phyloP scores from a whole-genome alignment of 2,329 filamentous ascomycete species.

The Metarhizium sp. region DNA sequence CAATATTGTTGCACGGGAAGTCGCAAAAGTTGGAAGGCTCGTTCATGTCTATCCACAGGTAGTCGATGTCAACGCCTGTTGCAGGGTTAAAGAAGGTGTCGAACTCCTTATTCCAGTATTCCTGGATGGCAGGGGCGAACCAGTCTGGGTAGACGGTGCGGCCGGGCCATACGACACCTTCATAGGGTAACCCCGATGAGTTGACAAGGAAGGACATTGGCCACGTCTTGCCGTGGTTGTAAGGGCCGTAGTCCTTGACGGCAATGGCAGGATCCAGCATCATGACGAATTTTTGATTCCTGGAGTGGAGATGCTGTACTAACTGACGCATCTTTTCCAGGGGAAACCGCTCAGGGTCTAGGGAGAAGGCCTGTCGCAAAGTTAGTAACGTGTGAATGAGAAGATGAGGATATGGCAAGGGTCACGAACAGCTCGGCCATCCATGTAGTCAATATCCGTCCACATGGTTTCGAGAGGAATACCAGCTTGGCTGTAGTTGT shows the following conservation, averaged over 20 bases:
- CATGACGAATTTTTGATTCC: constrained; percentile 61
- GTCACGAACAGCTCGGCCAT: constrained; percentile 15
- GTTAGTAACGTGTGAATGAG: background rate
- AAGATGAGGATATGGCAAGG: background rate
- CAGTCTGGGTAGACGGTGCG: constrained; percentile 65
- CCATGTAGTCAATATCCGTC: constrained; percentile 36
- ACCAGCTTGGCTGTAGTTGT: constrained; percentile 54
- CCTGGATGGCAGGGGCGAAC: constrained; percentile 54
- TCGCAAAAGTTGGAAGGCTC: constrained; percentile 23
- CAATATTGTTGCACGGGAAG: constrained; percentile 21
- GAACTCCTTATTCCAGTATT: constrained; percentile 65
- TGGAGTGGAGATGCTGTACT: constrained; percentile 54
- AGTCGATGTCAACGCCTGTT: constrained; percentile 64
- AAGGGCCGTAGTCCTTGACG: constrained; percentile 39
- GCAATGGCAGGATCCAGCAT: constrained; percentile 70
- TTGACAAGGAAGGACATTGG: constrained; percentile 31
- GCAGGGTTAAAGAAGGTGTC: constrained; percentile 50
- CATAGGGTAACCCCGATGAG: constrained; percentile 43
- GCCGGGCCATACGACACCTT: constrained; percentile 72
- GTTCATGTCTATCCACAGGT: constrained; percentile 66
- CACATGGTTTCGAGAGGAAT: constrained; percentile 52
- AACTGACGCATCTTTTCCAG: constrained; percentile 54
- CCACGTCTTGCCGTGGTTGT: constrained; percentile 30
- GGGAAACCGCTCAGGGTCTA: constrained; percentile 56
- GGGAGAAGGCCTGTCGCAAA: constrained; percentile 41